These are phyloP conservation scores for Cladosporium sp. DNA, from an alignment of 2,329 filamentous ascomycete genomes.

Conservation along the genomic window DNA sequence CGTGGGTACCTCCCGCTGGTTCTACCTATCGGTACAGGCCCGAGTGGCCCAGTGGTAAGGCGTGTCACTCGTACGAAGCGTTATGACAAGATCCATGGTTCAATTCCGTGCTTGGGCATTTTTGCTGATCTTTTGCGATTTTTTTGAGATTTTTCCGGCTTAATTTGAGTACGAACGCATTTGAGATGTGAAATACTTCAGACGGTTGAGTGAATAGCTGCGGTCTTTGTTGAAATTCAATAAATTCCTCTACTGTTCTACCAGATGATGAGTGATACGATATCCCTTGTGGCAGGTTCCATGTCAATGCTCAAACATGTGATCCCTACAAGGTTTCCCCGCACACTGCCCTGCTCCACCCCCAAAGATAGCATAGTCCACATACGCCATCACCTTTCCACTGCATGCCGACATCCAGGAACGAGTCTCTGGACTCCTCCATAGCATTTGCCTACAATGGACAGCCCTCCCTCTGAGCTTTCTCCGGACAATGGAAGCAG, in stretches of 20 bases:
- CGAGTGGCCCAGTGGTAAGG: slow-evolving; percentile 3
- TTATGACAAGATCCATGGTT: not conserved
- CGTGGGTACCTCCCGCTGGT: no score
- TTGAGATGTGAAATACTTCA: not conserved
- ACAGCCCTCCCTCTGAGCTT: slow-evolving; percentile 4
- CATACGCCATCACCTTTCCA: not conserved
- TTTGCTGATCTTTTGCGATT: not conserved
- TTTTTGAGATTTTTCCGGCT: not conserved
- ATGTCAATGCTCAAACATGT: not conserved
- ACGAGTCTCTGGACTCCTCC: not conserved
- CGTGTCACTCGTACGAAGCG: slow-evolving; percentile 1
- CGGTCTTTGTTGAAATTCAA: not conserved
- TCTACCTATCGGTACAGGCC: not conserved
- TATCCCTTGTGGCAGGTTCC: not conserved
- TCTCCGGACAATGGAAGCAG: slow-evolving; percentile 9
- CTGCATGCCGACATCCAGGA: not conserved
- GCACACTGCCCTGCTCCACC: not conserved
- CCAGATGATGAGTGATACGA: not conserved
- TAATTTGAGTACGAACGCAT: not conserved
- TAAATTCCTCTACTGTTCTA: not conserved
- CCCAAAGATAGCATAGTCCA: not conserved
- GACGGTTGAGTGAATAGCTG: not conserved
- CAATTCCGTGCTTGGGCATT: not conserved
- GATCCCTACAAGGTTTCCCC: not conserved
- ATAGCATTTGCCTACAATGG: not conserved